Base-by-base conservation (phyloP, 2,329 filamentous ascomycete genomes). In the Colletotrichum lupini region DNA sequence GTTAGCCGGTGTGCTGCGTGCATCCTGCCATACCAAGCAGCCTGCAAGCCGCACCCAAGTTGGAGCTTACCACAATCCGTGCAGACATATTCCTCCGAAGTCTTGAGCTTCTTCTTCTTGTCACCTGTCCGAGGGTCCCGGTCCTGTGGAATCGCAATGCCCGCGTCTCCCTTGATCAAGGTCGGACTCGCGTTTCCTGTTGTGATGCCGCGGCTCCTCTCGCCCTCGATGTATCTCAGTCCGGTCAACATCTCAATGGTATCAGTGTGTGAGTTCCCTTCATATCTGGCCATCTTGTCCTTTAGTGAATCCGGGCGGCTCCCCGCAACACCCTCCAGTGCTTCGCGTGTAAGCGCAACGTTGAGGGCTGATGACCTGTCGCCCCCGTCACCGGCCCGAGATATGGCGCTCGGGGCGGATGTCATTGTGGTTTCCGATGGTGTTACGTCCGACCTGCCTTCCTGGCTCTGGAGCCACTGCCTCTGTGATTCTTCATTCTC, bases 231-330 rank as follows among this genome's bases (percentile, higher is more conserved):
- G 80, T 98, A 98, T 66, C 93, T 90, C 70, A 98, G 85, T 5
- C 96, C 96, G 0, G 96, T 98, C 74, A 98, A 87, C 89, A 98
- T 95, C 82, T 98, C 95, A 75, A 98, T 97, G 0, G 93, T 94
- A 76, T 98, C 95, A 5, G 94, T 91, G 78, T 96, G 94, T 0
- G 91, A 92, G 30, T 90, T 86, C 4, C 91, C 92, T 78, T 97
- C 94, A 77, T 94, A 95, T 57, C 93, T 90, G 7, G 93, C 93
- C 92, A 95, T 95, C 82, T 95, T 97, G 77, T 97, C 94, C 64
- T 91, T 90, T 74, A 95, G 92, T 64, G 93, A 95, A 79, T 97
- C 94, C 1, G 92, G 89, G 63, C 89, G 89, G 76, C 86, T 91
- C 24, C 89, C 90, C 26, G 89, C 88, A 14, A 90, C 91, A 74